phyloP scores from a whole-genome alignment of 1,284 basidiomycete species.

The Leccinum ponderosum region DNA sequence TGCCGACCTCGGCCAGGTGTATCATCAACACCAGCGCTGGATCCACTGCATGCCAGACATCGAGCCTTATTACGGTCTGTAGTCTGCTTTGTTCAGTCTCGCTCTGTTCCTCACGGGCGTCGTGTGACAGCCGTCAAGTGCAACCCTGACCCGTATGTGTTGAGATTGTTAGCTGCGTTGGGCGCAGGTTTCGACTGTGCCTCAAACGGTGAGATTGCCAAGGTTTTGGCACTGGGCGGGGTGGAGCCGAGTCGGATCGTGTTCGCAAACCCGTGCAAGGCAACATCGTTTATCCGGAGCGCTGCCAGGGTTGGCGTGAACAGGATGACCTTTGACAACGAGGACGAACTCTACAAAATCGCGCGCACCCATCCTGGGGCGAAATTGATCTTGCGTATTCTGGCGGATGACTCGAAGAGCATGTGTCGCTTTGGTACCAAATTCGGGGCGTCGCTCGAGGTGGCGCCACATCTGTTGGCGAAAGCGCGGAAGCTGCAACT shows the following conservation, averaged over 20 bases:
- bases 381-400: constrained; percentile 90
- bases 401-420: constrained; percentile 96
- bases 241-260: constrained; percentile 83
- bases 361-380: constrained; percentile 81
- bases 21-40: constrained; percentile 88
- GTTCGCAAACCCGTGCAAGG: constrained; percentile 99
- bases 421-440: constrained; percentile 94
- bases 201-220: constrained; percentile 92
- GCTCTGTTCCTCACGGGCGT: constrained; percentile 22
- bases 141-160: constrained; percentile 94
- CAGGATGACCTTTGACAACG: constrained; percentile 98
- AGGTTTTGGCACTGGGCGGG: constrained; percentile 75
- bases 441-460: constrained; percentile 90
- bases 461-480: constrained; percentile 78
- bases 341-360: constrained; percentile 97
- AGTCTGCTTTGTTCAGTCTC: constrained; percentile 16
- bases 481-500: constrained; percentile 82
- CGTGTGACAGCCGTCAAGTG: constrained; percentile 46
- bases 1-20: constrained; percentile 89
- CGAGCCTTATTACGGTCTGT: constrained; percentile 79
- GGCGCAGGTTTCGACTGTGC: constrained; percentile 98
- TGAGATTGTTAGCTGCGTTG: constrained; percentile 87
- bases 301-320: constrained; percentile 81
- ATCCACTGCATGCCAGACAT: constrained; percentile 78
- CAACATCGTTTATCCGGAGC: constrained; percentile 88